phyloP scores from a whole-genome alignment of 2,329 filamentous ascomycete species.

The Fusarium dimerum region DNA sequence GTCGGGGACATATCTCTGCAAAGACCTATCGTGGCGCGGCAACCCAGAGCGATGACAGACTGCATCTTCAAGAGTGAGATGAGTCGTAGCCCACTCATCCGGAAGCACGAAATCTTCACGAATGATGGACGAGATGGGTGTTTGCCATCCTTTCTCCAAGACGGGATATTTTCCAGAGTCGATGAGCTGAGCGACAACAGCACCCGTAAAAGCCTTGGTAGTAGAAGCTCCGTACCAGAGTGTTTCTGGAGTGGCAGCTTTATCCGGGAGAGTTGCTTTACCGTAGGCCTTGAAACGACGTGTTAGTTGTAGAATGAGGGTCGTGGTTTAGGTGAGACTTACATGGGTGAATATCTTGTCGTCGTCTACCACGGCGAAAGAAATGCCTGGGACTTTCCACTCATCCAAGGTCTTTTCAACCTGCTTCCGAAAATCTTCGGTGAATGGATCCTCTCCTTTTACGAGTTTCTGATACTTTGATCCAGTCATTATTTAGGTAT shows the following conservation, averaged over 20 bases:
- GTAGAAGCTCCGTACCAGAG: slow-evolving; percentile 58
- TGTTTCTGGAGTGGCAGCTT: slow-evolving; percentile 44
- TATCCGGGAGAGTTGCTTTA: slow-evolving; percentile 36
- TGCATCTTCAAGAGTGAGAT: slow-evolving; percentile 56
- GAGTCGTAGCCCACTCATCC: slow-evolving; percentile 46
- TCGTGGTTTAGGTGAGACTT: background rate
- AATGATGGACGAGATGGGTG: slow-evolving; percentile 48
- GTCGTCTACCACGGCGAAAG: slow-evolving; percentile 30
- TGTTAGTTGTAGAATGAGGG: background rate
- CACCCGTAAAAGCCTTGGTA: slow-evolving; percentile 56
- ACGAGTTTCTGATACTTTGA: background rate
- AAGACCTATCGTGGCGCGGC: slow-evolving; percentile 41
- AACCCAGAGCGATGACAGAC: slow-evolving; percentile 54
- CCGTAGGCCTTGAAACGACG: slow-evolving; percentile 28
- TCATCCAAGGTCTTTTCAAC: slow-evolving; percentile 18
- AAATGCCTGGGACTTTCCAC: slow-evolving; percentile 31
- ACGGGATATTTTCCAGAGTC: slow-evolving; percentile 39
- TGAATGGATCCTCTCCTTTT: slow-evolving; percentile 12
- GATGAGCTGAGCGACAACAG: slow-evolving; percentile 51
- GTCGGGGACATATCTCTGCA: slow-evolving; percentile 16
- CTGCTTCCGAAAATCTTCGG: slow-evolving; percentile 4
- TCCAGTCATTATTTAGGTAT: background rate
- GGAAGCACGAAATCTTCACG: slow-evolving; percentile 53
- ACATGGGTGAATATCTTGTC: slow-evolving; percentile 29
- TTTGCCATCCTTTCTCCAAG: slow-evolving; percentile 44